Evolutionary conservation across 2,329 filamentous ascomycete species (phyloP), one percentile per base, ranked within the genome.

Genomic region (Parastagonospora avenae): DNA sequence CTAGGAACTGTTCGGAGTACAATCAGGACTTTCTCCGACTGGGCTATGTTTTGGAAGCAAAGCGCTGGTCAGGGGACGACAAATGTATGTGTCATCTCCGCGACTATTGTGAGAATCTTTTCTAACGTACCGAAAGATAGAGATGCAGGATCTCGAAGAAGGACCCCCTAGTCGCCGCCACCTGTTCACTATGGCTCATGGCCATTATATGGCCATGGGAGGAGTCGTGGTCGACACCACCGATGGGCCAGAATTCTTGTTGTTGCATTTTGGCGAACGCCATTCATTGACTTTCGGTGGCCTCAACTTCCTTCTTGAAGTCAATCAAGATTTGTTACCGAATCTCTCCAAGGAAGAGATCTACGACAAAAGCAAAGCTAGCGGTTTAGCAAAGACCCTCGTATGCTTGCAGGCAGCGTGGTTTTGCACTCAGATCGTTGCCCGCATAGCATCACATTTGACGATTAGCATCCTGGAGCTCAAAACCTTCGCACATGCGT

Each of bases 401-500:
- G 55, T 53, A 10, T 61, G 54, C 36, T 5, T 63, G 0, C 63
- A 68, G 46, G 63, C 59, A 2, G 15, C 24, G 60, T 71, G 63
- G 64, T 58, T 71, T 42, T 53, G 63, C 29, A 37, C 59, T 8
- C 61, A 68, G 46, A 42, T 55, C 28, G 36, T 63, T 7, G 41
- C 32, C 27, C 49, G 67, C 11, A 32, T 60, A 2, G 40, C 33
- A 4, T 10, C 15, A 12, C 12, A 46, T 4, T 31, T 67, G 8
- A 50, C 64, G 2, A 51, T 70, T 10, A 80, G 82, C 19, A 68
- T 92, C 3, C 77, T 89, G 45, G 81, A 86, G 42, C 67, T 84
- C 4, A 83, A 87, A 54, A 75, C 86, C n/a, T 73, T 89, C 37
- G 83, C 90, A 49, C 70, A 63, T 52, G 38, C 60, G 40, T 3